Conservation (phyloP, 2,329 filamentous ascomycete species). For the Fusarium anguioides region DNA sequence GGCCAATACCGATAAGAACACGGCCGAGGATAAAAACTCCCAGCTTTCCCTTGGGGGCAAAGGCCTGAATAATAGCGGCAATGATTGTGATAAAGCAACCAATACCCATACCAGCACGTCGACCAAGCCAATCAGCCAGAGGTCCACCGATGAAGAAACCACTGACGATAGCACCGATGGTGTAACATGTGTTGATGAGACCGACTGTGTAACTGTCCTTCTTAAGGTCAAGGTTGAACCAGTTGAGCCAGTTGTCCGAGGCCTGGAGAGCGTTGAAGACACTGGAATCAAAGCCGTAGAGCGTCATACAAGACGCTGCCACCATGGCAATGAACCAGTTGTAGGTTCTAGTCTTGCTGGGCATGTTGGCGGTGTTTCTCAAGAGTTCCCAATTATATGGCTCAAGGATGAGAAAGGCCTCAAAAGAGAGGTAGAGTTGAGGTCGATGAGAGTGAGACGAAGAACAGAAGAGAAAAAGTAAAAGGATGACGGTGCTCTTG, state of each 20-base stretch:
- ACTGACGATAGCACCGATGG: conserved; percentile 75
- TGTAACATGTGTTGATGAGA: conserved; percentile 75
- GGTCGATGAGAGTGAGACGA: conserved; percentile 10
- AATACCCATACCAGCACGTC: conserved; percentile 72
- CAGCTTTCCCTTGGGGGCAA: conserved; percentile 68
- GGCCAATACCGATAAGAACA: conserved; percentile 75
- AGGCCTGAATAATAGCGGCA: conserved; percentile 76
- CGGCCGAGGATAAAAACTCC: conserved; percentile 76
- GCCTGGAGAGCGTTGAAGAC: conserved; percentile 79
- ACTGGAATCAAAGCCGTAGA: conserved; percentile 80
- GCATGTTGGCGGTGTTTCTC: conserved; percentile 47
- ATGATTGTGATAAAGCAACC: conserved; percentile 74
- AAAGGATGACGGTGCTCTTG: conserved; percentile 10
- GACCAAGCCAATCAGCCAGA: conserved; percentile 68
- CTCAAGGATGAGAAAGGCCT: background rate
- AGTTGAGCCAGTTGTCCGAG: conserved; percentile 73
- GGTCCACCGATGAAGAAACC: conserved; percentile 77
- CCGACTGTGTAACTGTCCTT: conserved; percentile 59
- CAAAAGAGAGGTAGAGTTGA: background rate
- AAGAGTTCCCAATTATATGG: background rate
- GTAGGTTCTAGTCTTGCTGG: conserved; percentile 48
- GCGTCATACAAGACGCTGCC: conserved; percentile 78
- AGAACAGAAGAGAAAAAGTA: conserved; percentile 10
- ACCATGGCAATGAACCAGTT: conserved; percentile 71
- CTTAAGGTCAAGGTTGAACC: conserved; percentile 64